These are phyloP conservation scores for Achaetomiella virescens DNA, from an alignment of 495 filamentous ascomycete genomes.

Conservation along the genomic window DNA sequence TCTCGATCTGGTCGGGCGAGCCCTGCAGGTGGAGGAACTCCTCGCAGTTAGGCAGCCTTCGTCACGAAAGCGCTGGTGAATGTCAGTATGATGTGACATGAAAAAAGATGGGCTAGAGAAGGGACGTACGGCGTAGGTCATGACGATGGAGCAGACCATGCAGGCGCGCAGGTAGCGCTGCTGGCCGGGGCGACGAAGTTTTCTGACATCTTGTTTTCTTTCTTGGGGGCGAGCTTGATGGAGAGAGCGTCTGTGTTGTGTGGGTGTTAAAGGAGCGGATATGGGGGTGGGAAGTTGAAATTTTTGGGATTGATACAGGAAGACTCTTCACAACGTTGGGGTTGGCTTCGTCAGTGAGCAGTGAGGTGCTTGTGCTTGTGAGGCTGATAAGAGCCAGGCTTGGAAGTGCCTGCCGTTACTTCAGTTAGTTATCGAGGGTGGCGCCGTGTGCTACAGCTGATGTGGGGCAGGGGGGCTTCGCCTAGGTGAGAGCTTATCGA, in stretches of 20 bases:
- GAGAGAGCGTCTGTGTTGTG: not conserved
- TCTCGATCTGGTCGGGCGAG: constrained; percentile 71
- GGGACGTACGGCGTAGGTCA: constrained; percentile 59
- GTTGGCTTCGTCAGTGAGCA: not conserved
- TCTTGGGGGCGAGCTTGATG: not conserved
- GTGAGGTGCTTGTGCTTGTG: not conserved
- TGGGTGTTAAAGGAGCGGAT: not conserved
- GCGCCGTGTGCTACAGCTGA: constrained; percentile 13
- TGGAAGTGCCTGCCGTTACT: constrained; percentile 1
- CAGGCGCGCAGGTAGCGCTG: constrained; percentile 85
- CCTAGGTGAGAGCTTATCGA: not conserved
- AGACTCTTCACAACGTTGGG: not conserved
- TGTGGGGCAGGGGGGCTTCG: not conserved
- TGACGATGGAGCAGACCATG: constrained; percentile 96
- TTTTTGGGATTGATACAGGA: not conserved
- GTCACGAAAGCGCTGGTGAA: constrained; percentile 62
- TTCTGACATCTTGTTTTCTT: constrained; percentile 30
- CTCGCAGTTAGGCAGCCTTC: constrained; percentile 95
- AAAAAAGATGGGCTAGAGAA: not conserved
- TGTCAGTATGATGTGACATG: constrained; percentile 15
- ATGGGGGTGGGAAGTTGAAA: not conserved
- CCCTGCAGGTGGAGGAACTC: constrained; percentile 75
- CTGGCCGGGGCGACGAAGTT: constrained; percentile 60
- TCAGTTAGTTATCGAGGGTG: constrained; percentile 12
- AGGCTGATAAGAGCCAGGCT: constrained; percentile 6